Conservation (phyloP, 108 stramenopile species). For the Stephanodiscus minutulus region DNA sequence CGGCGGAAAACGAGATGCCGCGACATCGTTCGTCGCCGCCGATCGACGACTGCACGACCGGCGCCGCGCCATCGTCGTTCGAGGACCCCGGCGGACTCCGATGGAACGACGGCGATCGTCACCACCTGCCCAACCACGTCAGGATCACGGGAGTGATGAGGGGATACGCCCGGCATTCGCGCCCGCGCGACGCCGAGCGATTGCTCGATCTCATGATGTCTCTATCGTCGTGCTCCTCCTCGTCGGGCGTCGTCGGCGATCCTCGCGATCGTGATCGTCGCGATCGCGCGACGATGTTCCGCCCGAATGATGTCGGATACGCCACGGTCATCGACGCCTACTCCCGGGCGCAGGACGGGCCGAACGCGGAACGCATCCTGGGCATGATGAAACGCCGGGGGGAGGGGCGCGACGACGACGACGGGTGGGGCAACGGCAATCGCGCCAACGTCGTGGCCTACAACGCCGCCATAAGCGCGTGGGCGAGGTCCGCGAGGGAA, state of each 20-base stretch:
- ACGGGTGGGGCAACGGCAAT: background rate
- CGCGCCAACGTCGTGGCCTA: constrained; percentile 41
- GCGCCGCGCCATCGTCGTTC: no score
- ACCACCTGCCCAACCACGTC: constrained; percentile 45
- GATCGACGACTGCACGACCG: no score
- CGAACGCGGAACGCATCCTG: constrained; percentile 42
- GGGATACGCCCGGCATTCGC: constrained; percentile 23
- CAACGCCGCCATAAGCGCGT: constrained; percentile 39
- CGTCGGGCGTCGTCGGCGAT: background rate
- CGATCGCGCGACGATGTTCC: constrained; percentile 1
- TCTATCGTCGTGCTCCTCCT: constrained; percentile 16
- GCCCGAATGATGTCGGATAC: constrained; percentile 39
- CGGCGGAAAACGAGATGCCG: background rate
- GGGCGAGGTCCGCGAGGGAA: constrained; percentile 27
- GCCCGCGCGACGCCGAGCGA: constrained; percentile 25
- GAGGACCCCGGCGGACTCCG: background rate
- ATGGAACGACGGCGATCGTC: constrained; percentile 29
- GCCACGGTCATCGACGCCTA: constrained; percentile 41
- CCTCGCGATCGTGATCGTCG: background rate
- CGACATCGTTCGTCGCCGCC: background rate
- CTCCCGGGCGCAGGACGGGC: constrained; percentile 27
- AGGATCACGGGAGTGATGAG: constrained; percentile 47
- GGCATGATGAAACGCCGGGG: constrained; percentile 20
- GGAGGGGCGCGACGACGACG: constrained; percentile 4
- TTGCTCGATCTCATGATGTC: constrained; percentile 33